phyloP scores from a whole-genome alignment of 306 rosid species.

The Malus sieversii region DNA sequence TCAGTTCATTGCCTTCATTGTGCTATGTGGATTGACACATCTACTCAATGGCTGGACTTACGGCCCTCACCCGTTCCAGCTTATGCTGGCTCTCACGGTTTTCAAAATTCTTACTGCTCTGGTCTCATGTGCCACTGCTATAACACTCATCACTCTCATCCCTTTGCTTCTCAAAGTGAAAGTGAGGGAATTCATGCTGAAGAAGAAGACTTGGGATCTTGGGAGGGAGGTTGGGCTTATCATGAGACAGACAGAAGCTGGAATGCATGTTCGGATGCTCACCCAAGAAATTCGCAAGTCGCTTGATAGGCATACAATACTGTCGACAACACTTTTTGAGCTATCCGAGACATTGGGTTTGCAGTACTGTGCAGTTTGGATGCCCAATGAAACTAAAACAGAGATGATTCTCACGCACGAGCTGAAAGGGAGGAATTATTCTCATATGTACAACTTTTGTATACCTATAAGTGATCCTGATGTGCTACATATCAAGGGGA shows the following conservation, averaged over 20 bases:
- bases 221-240: slow-evolving; percentile 87
- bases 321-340: slow-evolving; percentile 83
- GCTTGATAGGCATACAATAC: slow-evolving; percentile 74
- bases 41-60: slow-evolving; percentile 98
- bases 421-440: slow-evolving; percentile 50
- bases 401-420: slow-evolving; percentile 86
- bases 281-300: slow-evolving; percentile 99
- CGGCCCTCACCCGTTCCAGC: slow-evolving; percentile 93
- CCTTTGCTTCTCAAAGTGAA: slow-evolving; percentile 97
- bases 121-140: slow-evolving; percentile 98
- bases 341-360: slow-evolving; percentile 81
- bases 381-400: slow-evolving; percentile 80
- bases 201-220: slow-evolving; percentile 98
- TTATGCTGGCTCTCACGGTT: slow-evolving; percentile 90
- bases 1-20: slow-evolving; percentile 91
- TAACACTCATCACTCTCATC: slow-evolving; percentile 84
- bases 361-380: slow-evolving; percentile 98
- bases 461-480: slow-evolving; percentile 68
- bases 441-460: slow-evolving; percentile 32
- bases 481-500: slow-evolving; percentile 54
- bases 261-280: slow-evolving; percentile 92
- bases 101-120: slow-evolving; percentile 92
- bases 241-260: slow-evolving; percentile 84
- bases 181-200: slow-evolving; percentile 94
- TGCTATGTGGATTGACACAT: slow-evolving; percentile 92